These are phyloP conservation scores for Penicillium sp. DNA, from an alignment of 2,329 filamentous ascomycete genomes.

Conservation along the genomic window DNA sequence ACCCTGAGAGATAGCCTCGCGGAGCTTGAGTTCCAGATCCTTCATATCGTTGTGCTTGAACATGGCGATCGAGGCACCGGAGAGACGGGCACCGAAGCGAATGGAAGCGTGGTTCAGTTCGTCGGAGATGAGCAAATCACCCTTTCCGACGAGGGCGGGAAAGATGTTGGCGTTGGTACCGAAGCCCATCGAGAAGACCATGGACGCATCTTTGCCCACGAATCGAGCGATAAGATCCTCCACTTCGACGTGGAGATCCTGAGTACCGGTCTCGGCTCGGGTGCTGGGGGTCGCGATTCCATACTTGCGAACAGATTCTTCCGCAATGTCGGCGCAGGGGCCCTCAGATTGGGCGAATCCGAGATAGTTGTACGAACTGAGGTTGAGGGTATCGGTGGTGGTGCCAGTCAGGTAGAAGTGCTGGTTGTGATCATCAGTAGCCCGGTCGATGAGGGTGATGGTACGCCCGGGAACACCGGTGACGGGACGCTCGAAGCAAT, in stretches of 20 bases:
- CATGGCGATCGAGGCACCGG: slow-evolving; percentile 90
- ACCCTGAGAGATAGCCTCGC: slow-evolving; percentile 92
- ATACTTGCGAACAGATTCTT: slow-evolving; percentile 82
- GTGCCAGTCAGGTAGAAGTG: slow-evolving; percentile 89
- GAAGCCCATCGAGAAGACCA: slow-evolving; percentile 99
- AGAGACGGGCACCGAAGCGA: slow-evolving; percentile 89
- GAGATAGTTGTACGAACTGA: slow-evolving; percentile 99
- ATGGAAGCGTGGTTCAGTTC: slow-evolving; percentile 98
- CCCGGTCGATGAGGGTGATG: slow-evolving; percentile 90
- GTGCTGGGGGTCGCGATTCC: slow-evolving; percentile 83
- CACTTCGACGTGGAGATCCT: slow-evolving; percentile 84
- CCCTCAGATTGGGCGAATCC: slow-evolving; percentile 98
- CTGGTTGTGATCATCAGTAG: slow-evolving; percentile 87
- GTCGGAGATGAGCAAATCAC: slow-evolving; percentile 92
- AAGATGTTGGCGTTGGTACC: slow-evolving; percentile 94
- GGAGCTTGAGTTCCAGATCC: slow-evolving; percentile 81
- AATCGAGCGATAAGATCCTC: slow-evolving; percentile 88
- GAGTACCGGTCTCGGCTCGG: slow-evolving; percentile 81
- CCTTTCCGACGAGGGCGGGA: slow-evolving; percentile 88
- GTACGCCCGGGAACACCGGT: slow-evolving; percentile 92
- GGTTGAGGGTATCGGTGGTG: slow-evolving; percentile 91
- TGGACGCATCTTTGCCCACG: slow-evolving; percentile 89
- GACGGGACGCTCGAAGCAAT: slow-evolving; percentile 91
- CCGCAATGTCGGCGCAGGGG: slow-evolving; percentile 90
- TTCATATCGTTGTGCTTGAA: slow-evolving; percentile 98